These are phyloP conservation scores for Chlamydomonas eustigma DNA, from an alignment of 139 green algal genomes.

Conservation along the genomic window DNA sequence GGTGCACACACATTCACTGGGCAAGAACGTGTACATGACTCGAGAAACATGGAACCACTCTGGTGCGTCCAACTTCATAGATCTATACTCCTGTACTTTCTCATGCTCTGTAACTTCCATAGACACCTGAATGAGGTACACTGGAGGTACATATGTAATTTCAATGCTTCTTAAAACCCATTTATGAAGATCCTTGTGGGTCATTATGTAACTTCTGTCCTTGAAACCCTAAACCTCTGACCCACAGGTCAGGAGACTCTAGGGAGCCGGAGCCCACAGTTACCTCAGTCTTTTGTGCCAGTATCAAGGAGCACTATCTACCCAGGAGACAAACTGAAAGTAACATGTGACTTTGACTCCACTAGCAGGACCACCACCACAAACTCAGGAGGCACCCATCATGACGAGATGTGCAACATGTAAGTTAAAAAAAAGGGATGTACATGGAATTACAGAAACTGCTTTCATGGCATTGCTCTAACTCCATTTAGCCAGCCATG, in stretches of 20 bases:
- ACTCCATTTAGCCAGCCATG: too few species aligned
- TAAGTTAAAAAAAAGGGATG: too few species aligned
- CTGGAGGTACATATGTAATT: too few species aligned
- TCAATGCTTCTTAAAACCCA: too few species aligned
- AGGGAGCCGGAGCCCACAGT: constrained; percentile 27
- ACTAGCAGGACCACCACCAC: background rate
- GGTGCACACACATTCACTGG: constrained; percentile 83
- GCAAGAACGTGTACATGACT: constrained; percentile 47
- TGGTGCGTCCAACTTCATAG: constrained; percentile 20
- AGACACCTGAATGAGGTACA: too few species aligned
- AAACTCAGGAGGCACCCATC: constrained; percentile 43
- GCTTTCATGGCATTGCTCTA: too few species aligned
- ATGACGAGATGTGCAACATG: constrained; percentile 94
- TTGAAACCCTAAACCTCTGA: too few species aligned
- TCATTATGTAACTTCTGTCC: too few species aligned
- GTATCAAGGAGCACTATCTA: constrained; percentile 31
- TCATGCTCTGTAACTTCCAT: too few species aligned
- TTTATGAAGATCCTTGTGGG: too few species aligned
- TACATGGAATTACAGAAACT: too few species aligned
- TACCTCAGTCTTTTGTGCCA: constrained; percentile 71
- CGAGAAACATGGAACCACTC: constrained; percentile 21
- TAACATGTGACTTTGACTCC: constrained; percentile 79
- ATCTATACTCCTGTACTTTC: too few species aligned
- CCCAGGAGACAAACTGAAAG: constrained; percentile 44
- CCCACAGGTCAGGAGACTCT: background rate